Evolutionary conservation across 495 filamentous ascomycete species (phyloP).

Genomic region (Tuber calosporum): DNA sequence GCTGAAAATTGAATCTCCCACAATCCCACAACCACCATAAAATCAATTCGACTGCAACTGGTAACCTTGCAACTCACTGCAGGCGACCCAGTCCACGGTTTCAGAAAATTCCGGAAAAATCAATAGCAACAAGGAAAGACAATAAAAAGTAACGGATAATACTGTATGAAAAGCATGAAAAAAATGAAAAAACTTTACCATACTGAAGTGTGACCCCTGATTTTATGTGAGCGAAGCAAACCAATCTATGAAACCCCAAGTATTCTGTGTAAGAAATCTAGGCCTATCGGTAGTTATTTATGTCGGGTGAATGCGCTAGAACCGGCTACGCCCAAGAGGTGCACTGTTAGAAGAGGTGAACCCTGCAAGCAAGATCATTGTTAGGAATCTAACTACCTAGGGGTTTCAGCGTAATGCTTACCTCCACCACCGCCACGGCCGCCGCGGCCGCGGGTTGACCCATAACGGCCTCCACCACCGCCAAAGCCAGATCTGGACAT

Average conservation of each 20-base stretch:
- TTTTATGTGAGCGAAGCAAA: slow-evolving; percentile 38
- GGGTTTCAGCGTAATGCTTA: slow-evolving; percentile 21
- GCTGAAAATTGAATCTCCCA: neutral
- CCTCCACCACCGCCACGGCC: slow-evolving; percentile 58
- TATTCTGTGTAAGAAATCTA: slow-evolving; percentile 37
- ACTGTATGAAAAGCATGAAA: slow-evolving; percentile 14
- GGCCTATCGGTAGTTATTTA: slow-evolving; percentile 37
- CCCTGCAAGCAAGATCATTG: slow-evolving; percentile 36
- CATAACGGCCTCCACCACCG: slow-evolving; percentile 65
- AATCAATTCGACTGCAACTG: neutral
- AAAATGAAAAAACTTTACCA: slow-evolving; percentile 26
- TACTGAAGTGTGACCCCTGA: slow-evolving; percentile 31
- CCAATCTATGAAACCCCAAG: slow-evolving; percentile 42
- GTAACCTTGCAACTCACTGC: neutral
- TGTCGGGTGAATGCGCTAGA: slow-evolving; percentile 30
- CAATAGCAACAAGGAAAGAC: slow-evolving; percentile 6
- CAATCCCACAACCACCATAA: neutral
- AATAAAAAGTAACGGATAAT: slow-evolving; percentile 8
- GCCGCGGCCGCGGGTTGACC: slow-evolving; percentile 58
- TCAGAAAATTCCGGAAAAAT: neutral
- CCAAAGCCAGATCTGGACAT: slow-evolving; percentile 91
- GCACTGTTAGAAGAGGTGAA: slow-evolving; percentile 60
- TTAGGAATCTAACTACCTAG: slow-evolving; percentile 27
- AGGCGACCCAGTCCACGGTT: neutral
- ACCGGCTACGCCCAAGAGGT: slow-evolving; percentile 53